Base-by-base conservation (phyloP, 2,329 filamentous ascomycete genomes). In the Byssoonygena ceratinophila region DNA sequence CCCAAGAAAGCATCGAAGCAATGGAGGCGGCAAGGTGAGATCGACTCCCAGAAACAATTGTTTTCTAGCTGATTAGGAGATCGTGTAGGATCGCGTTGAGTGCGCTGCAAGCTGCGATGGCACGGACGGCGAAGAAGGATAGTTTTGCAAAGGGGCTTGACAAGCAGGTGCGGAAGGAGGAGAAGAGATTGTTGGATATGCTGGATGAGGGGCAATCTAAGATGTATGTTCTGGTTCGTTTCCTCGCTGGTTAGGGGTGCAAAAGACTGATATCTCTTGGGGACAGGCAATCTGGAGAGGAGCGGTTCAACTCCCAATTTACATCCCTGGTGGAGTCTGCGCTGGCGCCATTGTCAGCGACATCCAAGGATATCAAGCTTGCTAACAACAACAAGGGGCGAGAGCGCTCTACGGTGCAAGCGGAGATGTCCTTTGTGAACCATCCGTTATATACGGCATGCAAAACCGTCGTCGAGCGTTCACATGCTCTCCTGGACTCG, bases 111-210 rank as follows among this genome's bases (percentile, higher is more conserved):
- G 29, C 37, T 8, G 53, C 51, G 8, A 56, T 59, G 46, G 46
- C 51, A 25, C 52, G 52, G 16, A 49, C 47, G 32, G 52, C 57
- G 36, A 59, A 54, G 40, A 59, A 52, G 25, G 57, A 59, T 48
- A 52, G 49, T 27, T 58, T 56, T 32, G 53, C 50, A 11, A 57
- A 54, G 12, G 53, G 46, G 14, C 56, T 60, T 36, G 57, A 59
- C 40, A 54, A 53, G 37, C 47, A 47, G 14, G 53, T 59, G n/a
- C 34, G 23, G 9, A 36, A 46, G 11, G 57, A 58, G 11, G 58
- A 59, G 32, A 56, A 37, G 36, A 55, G 56, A 36, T 41, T 58
- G 14, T 29, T 56, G 7, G 29, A 43, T 16, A 18, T 58, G 20
- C 4, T 60, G 32, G 45, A 56, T 34, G 50, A 45, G 18, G 47